Base-by-base conservation (phyloP, 495 filamentous ascomycete species). In the Penicillium desertorum region DNA sequence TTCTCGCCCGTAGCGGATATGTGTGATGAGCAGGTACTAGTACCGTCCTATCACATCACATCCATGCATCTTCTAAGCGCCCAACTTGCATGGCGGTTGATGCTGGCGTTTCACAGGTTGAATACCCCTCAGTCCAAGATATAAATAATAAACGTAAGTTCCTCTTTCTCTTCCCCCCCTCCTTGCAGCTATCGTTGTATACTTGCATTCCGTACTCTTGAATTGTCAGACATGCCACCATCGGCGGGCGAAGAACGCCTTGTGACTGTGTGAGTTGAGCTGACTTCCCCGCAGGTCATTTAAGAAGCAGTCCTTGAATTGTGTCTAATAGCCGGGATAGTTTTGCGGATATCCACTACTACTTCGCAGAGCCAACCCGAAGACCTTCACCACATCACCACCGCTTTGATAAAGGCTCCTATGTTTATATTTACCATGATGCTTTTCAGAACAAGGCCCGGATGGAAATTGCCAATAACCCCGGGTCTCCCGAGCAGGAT, bases 291-390 rank as follows among this genome's bases (percentile, higher is more conserved):
- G 62, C 68, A 67, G 32, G 12, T 23, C 22, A 23, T 23, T n/a
- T n/a, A 37, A 11, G 19, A 27, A 19, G 30, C 52, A 45, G 17
- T 41, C 25, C 17, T 53, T 14, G 44, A 22, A 17, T 23, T 51
- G 60, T 59, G 39, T 59, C 45, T 44, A 19, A 37, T 16, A 44
- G 45, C 51, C 48, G 19, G 19, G 16, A 42, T 71, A 96, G 92
- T 65, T 95, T 91, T 67, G 90, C 86, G 19, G 92, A 96, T 69
- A 78, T 95, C 44, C 92, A 96, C 73, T 96, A 93, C 71, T 96
- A 86, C 69, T 95, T 96, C 74, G 80, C 85, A 10, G 78, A 81
- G 17, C 89, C 91, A 3, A 81, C 82, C 2, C 76, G 80, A 22
- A 88, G 84, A 49, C 89, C 89, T 11, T 79, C 81, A 37, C 53